Evolutionary conservation across 805 yeast species (phyloP), one percentile per base, ranked within the genome.

Genomic region (Lachancea cidri): DNA sequence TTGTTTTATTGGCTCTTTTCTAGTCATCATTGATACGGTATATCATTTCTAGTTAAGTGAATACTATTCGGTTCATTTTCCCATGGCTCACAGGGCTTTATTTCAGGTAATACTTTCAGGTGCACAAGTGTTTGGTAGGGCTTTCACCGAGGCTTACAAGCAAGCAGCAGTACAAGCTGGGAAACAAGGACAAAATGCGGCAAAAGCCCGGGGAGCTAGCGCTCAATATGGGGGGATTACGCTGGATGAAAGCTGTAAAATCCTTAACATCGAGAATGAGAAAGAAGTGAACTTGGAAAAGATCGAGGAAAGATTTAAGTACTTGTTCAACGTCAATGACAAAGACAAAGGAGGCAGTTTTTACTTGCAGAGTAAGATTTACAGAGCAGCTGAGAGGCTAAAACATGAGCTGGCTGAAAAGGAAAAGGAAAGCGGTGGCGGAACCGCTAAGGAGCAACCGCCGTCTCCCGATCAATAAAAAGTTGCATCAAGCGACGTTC

Each of bases 301-400:
- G 51, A 68, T 83, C 29, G 77, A 81, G 45, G 74, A 74, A 44
- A 83, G 84, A 60, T 93, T 83, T 67, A 77, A 82, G 44, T 86
- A 86, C 53, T 66, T 93, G 51, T 93, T 89, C 53, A 86, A 85
- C 36, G 85, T 87, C 42, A 93, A 93, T 68, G 77, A 93, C 20
- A 87, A 86, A 63, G 97, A 89, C 46, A 87, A 88, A 64, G 95
- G 96, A n/a, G 96, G 95, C 33, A 84, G 95, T 32, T 91, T 93
- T 60, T 93, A 91, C 58, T 61, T 93, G 38, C 98, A 93, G 60
- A 81, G 93, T 39, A 93, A 93, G 67, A 91, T 93, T 17, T 88
- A 78, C 64, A 77, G 96, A 64, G 97, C 98, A 17, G 85, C 88
- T 77, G 98, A 93, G 62, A 74, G 96, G 47, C 70, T 93, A 51